phyloP scores from a whole-genome alignment of 257 asterid species.

The Primulina huaijiensis region DNA sequence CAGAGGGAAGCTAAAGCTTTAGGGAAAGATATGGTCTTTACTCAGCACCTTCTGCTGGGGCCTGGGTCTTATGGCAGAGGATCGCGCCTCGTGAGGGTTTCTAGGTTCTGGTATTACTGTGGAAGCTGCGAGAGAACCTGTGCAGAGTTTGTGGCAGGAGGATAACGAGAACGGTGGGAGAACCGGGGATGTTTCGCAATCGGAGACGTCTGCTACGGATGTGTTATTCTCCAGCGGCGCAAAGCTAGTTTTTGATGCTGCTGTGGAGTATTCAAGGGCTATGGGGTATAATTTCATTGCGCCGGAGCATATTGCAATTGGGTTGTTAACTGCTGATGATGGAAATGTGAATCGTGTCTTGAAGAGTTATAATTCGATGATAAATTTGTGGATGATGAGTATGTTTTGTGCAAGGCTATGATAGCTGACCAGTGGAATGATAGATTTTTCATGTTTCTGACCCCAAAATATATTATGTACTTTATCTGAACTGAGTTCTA shows the following conservation, averaged over 20 bases:
- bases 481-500: neutral
- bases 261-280: slow-evolving; percentile 85
- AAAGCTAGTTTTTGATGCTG: slow-evolving; percentile 92
- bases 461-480: neutral
- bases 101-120: slow-evolving; percentile 71
- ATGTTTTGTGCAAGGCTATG: neutral
- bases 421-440: neutral
- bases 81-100: slow-evolving; percentile 76
- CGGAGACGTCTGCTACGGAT: slow-evolving; percentile 69
- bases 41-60: slow-evolving; percentile 86
- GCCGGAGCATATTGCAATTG: slow-evolving; percentile 90
- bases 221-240: slow-evolving; percentile 69
- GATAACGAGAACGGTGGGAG: slow-evolving; percentile 28
- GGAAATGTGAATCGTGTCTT: slow-evolving; percentile 77
- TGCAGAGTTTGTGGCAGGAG: slow-evolving; percentile 62
- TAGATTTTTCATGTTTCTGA: too few relatives aligned
- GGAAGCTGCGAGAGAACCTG: slow-evolving; percentile 74
- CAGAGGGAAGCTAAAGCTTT: slow-evolving; percentile 81
- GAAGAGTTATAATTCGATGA: slow-evolving; percentile 51
- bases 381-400: slow-evolving; percentile 3
- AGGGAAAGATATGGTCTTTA: slow-evolving; percentile 67
- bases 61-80: slow-evolving; percentile 92
- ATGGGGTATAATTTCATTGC: slow-evolving; percentile 87
- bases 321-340: slow-evolving; percentile 88
- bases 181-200: slow-evolving; percentile 28